Conservation (phyloP, 805 yeast species). For the Starmerella bacillaris region DNA sequence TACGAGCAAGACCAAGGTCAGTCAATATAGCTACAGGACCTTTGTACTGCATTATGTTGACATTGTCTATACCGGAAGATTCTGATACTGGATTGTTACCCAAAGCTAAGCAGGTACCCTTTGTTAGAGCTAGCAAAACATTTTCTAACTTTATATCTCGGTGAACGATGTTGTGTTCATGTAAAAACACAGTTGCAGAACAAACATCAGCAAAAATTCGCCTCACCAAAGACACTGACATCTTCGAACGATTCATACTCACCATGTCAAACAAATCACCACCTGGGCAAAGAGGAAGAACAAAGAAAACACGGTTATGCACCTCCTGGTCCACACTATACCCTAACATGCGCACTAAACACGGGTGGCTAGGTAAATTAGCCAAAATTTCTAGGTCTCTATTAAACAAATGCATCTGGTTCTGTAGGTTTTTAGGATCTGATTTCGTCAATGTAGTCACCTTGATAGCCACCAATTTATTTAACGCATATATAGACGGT, state of each 20-base stretch:
- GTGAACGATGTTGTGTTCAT: constrained; percentile 52
- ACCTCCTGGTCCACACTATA: constrained; percentile 23
- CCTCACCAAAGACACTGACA: constrained; percentile 35
- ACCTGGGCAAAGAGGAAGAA: constrained; percentile 62
- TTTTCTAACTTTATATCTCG: constrained; percentile 87
- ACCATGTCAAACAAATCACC: constrained; percentile 68
- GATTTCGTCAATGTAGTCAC: constrained; percentile 31
- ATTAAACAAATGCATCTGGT: constrained; percentile 43
- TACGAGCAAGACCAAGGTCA: constrained; percentile 78
- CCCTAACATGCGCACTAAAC: constrained; percentile 39
- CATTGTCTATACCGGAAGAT: no score
- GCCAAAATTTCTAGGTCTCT: constrained; percentile 56
- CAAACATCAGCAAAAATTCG: constrained; percentile 55
- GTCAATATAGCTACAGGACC: constrained; percentile 41
- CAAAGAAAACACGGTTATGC: constrained; percentile 28
- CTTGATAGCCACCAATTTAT: constrained; percentile 48
- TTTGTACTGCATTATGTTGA: background rate
- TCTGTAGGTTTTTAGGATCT: constrained; percentile 28
- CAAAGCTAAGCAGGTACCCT: constrained; percentile 22
- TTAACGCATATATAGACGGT: constrained; percentile 7
- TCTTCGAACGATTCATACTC: constrained; percentile 25
- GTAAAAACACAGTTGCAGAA: constrained; percentile 55
- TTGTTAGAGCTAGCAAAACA: constrained; percentile 31
- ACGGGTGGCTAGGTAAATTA: constrained; percentile 39
- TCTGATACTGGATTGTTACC: constrained; percentile 6